Evolutionary conservation across 1,284 basidiomycete species (phyloP).

Genomic region (Mycena sp.): DNA sequence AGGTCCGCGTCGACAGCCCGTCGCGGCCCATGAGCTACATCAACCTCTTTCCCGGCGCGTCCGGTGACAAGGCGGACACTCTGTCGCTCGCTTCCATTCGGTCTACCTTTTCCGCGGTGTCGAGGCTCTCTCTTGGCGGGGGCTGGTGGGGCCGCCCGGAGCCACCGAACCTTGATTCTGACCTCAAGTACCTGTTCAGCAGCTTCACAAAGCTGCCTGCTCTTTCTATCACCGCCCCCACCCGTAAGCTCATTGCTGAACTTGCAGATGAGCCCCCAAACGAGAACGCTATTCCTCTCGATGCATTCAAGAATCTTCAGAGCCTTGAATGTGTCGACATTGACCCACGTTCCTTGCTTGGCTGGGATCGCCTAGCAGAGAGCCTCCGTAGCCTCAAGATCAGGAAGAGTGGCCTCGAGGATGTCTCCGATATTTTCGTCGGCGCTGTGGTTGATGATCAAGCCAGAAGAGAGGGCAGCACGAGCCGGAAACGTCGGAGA

Average conservation of each 20-base stretch:
- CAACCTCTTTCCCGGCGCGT: slow-evolving; percentile 57
- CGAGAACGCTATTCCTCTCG: slow-evolving; percentile 81
- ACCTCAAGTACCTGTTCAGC: slow-evolving; percentile 88
- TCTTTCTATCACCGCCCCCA: slow-evolving; percentile 68
- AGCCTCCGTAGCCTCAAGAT: slow-evolving; percentile 80
- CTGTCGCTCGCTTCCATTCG: slow-evolving; percentile 83
- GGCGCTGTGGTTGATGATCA: slow-evolving; percentile 81
- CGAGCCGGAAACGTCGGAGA: slow-evolving; percentile 56
- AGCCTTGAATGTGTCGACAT: slow-evolving; percentile 80
- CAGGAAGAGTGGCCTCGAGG: slow-evolving; percentile 82
- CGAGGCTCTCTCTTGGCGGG: slow-evolving; percentile 74
- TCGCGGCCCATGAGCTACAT: slow-evolving; percentile 81
- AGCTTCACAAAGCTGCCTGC: slow-evolving; percentile 89
- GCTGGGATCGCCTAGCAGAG: slow-evolving; percentile 84
- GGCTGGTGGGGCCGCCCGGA: slow-evolving; percentile 75
- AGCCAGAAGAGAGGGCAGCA: slow-evolving; percentile 65
- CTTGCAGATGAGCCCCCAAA: slow-evolving; percentile 78
- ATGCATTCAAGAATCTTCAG: slow-evolving; percentile 86
- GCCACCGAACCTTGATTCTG: slow-evolving; percentile 68
- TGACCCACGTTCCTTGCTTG: slow-evolving; percentile 84
- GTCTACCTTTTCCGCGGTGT: slow-evolving; percentile 82
- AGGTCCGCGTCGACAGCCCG: slow-evolving; percentile 76
- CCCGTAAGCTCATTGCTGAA: slow-evolving; percentile 73
- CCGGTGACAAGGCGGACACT: slow-evolving; percentile 73
- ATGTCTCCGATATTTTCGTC: slow-evolving; percentile 84